These are phyloP conservation scores for Solanum chacoense DNA, from an alignment of 305 asterid species.

Conservation along the genomic window DNA sequence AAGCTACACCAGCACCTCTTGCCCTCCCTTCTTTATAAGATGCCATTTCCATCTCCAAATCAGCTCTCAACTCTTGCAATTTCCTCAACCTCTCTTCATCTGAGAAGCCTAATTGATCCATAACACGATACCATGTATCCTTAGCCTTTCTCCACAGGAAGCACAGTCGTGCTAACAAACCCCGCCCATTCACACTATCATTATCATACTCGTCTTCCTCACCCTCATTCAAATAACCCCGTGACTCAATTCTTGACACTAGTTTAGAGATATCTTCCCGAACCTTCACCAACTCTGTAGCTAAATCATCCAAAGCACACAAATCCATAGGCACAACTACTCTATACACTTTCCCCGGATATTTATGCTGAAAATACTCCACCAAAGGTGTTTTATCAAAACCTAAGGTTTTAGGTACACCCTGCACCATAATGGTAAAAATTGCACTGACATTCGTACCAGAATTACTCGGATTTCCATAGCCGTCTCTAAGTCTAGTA, in stretches of 20 bases:
- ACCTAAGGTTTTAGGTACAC: conserved; percentile 79
- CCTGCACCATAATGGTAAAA: conserved; percentile 82
- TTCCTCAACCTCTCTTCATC: conserved; percentile 85
- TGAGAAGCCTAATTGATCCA: conserved; percentile 70
- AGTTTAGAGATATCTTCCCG: conserved; percentile 71
- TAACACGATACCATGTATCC: conserved; percentile 51
- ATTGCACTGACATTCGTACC: conserved; percentile 61
- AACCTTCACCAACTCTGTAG: conserved; percentile 70
- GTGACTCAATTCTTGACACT: conserved; percentile 61
- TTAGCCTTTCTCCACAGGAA: conserved; percentile 41
- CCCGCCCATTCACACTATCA: conserved; percentile 18
- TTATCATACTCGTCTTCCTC: conserved; percentile 32
- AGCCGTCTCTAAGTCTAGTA: conserved; percentile 73
- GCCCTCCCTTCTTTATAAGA: conserved; percentile 98
- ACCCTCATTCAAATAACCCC: conserved; percentile 43
- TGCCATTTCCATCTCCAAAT: conserved; percentile 98
- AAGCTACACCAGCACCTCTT: conserved; percentile 91
- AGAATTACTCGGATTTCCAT: conserved; percentile 72
- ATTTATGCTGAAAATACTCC: conserved; percentile 74
- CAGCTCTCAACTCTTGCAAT: conserved; percentile 90
- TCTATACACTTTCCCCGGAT: conserved; percentile 75
- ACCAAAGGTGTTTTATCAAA: conserved; percentile 64
- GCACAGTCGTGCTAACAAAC: conserved; percentile 30
- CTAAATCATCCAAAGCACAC: conserved; percentile 93
- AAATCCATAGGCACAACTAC: conserved; percentile 95